Base-by-base conservation (phyloP, 2,329 filamentous ascomycete genomes). In the Diaporthe amygdali region DNA sequence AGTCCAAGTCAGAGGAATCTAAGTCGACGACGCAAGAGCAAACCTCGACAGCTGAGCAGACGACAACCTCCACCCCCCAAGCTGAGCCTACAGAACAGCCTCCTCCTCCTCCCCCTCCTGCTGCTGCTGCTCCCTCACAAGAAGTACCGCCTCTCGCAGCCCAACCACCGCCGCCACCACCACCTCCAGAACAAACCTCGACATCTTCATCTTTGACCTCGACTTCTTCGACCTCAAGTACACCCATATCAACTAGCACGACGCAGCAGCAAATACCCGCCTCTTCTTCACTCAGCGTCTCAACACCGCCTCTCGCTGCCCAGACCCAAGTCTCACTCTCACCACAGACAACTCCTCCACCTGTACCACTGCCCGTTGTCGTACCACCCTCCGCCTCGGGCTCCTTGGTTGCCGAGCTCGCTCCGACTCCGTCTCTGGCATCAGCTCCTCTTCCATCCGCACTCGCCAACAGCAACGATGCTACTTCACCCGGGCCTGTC, bases 261-360 rank as follows among this genome's bases (percentile, higher is more conserved):
- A 32, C 59, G 6, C 66, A 59, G 39, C 52, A 46, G 49, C 51
- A 49, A 25, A 3, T 22, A 27, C 27, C 54, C 5, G n/a, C 27
- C 14, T 8, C 20, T n/a, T 59, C 51, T 20, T 47, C 44, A 30
- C 30, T n/a, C 30, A 59, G 41, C 9, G 4, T 27, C 52, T 44
- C 34, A 17, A 12, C 14, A 22, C 20, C 14, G 9, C 66, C 32
- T 25, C 20, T 49, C 2, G 39, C 51, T 25, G 51, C 41, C 9
- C 66, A 47, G 22, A 54, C 39, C 17, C 59, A 63, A 14, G 59
- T 47, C 20, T 47, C 59, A 63, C 27, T 47, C 20, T 34, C 27
- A 37, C 27, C 59, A 17, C 41, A 63, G 46, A 63, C 59, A 12
- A 63, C 59, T 25, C 59, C 59, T 47, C 59, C 59, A 47, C 59